These are phyloP conservation scores for Solanum pennellii DNA, from an alignment of 257 asterid species.

Conservation along the genomic window DNA sequence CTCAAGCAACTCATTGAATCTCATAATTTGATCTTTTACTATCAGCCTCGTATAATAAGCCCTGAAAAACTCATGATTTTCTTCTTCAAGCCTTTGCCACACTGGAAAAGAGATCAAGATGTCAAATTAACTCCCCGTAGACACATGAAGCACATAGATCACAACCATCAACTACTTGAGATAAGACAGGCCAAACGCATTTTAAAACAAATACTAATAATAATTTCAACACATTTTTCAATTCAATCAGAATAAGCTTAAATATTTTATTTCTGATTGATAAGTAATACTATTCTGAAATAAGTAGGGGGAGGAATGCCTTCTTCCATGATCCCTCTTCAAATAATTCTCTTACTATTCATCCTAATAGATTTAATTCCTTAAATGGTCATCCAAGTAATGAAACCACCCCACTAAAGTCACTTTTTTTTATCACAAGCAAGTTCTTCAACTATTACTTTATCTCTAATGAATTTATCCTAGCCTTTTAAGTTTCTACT, in stretches of 20 bases:
- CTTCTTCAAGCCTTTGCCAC: slow-evolving; percentile 91
- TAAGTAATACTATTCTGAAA: not conserved
- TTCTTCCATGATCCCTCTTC: not conserved
- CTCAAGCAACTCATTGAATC: slow-evolving; percentile 71
- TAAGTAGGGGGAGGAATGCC: not conserved
- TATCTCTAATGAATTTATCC: not conserved
- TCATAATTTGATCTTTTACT: slow-evolving; percentile 74
- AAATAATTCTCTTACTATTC: not conserved
- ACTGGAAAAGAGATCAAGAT: slow-evolving; percentile 39
- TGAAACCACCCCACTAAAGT: not conserved
- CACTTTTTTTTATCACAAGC: not conserved
- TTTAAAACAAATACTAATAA: not conserved
- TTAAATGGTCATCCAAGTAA: not conserved
- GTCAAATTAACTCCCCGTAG: slow-evolving; percentile 1
- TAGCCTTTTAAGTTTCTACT: not conserved
- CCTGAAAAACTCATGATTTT: slow-evolving; percentile 70
- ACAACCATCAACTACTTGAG: not conserved
- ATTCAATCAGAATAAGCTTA: not conserved
- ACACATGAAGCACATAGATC: not conserved
- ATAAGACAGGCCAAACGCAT: not conserved
- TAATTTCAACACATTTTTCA: not conserved
- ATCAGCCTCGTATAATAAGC: slow-evolving; percentile 67
- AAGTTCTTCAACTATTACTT: not conserved
- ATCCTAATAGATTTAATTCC: not conserved
- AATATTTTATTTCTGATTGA: not conserved